A percentile compares a stretch with the other conserved stretches of the same genome.
Evolutionary conservation across 2,329 filamentous ascomycete genomes (phyloP).

Genomic region (Apiospora koreana): DNA sequence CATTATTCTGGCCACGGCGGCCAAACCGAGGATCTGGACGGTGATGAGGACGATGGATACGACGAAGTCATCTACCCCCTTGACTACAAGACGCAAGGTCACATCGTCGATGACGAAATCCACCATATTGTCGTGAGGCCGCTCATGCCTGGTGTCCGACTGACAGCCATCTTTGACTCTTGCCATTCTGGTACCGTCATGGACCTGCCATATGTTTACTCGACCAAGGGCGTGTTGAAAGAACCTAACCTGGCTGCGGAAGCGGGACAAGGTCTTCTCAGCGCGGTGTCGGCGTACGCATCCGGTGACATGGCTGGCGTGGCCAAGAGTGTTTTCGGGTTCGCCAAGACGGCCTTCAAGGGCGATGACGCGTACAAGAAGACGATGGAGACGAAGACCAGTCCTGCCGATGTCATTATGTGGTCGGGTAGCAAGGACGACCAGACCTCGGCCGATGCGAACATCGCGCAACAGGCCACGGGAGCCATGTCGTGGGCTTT

Average conservation of each 20-base stretch:
- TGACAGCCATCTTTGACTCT: conserved; percentile 66
- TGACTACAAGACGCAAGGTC: conserved; percentile 76
- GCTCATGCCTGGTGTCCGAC: conserved; percentile 55
- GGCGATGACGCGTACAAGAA: conserved; percentile 82
- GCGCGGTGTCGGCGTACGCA: conserved; percentile 59
- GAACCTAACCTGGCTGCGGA: conserved; percentile 69
- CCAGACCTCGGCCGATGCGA: conserved; percentile 95
- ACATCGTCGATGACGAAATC: conserved; percentile 84
- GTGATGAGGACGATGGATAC: conserved; percentile 79
- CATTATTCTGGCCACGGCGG: conserved; percentile 65
- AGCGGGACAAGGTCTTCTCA: conserved; percentile 63
- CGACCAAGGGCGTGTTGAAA: conserved; percentile 68
- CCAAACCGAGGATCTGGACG: conserved; percentile 78
- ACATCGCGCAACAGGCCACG: conserved; percentile 85
- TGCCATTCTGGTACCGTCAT: conserved; percentile 69
- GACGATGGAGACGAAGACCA: conserved; percentile 85
- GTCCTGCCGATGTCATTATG: conserved; percentile 94
- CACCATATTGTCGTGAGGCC: conserved; percentile 70
- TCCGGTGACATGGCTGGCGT: conserved; percentile 81
- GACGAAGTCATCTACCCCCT: conserved; percentile 85
- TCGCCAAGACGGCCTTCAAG: conserved; percentile 85
- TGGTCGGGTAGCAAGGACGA: conserved; percentile 96
- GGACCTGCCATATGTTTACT: conserved; percentile 69
- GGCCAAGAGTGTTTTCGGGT: conserved; percentile 74
- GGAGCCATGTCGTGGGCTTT: conserved; percentile 99